Percentiles rank a stretch among this genome's conserved stretches.
Evolutionary conservation across 768 basidiomycete species (phyloP).

Genomic region (Amanita subjunquillea): DNA sequence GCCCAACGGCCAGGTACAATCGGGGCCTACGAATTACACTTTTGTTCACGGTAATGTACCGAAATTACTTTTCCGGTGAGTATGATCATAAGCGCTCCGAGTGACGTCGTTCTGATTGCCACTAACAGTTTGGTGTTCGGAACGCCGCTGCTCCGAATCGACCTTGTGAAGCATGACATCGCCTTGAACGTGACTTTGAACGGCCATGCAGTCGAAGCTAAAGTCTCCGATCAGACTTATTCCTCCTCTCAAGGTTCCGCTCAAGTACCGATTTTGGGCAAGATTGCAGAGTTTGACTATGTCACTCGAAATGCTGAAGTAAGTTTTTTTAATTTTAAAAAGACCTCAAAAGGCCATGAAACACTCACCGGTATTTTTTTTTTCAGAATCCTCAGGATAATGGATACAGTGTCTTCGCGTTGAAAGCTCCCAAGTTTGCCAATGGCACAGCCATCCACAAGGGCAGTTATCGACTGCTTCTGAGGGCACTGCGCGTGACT

Average conservation of each 20-base stretch:
- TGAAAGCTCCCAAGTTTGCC: conserved; percentile 25
- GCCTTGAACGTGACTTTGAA: conserved; percentile 21
- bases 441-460: conserved; percentile 34
- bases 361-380: neutral
- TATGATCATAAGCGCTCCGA: neutral
- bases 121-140: conserved; percentile 33
- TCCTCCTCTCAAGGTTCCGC: neutral
- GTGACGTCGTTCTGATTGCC: neutral
- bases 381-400: conserved; percentile 30
- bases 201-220: neutral
- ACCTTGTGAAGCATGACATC: conserved; percentile 31
- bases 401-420: conserved; percentile 18
- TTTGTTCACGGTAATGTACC: conserved; percentile 33
- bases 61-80: conserved; percentile 27
- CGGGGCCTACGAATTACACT: conserved; percentile 32
- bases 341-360: too few species aligned
- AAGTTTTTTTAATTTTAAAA: conserved; percentile 6
- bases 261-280: conserved; percentile 28
- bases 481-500: conserved; percentile 31
- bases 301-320: conserved; percentile 36
- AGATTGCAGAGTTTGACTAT: conserved; percentile 36
- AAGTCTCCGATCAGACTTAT: neutral
- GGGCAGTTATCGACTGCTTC: conserved; percentile 28
- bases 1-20: conserved; percentile 28
- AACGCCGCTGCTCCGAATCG: conserved; percentile 32